These are phyloP conservation scores for Pichia californica DNA, from an alignment of 805 yeast genomes.

Conservation along the genomic window DNA sequence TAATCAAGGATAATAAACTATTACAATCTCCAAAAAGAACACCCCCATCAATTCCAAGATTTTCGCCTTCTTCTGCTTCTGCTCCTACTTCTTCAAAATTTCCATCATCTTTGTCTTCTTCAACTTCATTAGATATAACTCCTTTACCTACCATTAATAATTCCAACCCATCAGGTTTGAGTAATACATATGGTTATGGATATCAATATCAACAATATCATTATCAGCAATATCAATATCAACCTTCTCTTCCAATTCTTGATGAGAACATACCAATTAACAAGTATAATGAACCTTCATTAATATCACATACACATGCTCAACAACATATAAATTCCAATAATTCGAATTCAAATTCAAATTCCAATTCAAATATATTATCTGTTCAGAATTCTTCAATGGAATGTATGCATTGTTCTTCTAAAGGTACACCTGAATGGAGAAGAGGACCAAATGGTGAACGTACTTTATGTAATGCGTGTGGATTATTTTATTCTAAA, in stretches of 20 bases:
- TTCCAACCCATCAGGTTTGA: not conserved
- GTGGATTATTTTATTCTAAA: conserved; percentile 72
- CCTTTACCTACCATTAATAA: not conserved
- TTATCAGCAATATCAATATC: conserved; percentile 1
- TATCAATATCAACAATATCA: not conserved
- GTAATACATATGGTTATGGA: not conserved
- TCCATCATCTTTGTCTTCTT: not conserved
- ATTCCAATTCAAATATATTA: no score
- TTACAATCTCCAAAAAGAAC: not conserved
- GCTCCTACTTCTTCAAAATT: not conserved
- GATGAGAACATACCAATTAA: not conserved
- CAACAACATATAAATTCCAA: no score
- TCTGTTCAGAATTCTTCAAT: not conserved
- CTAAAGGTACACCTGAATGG: conserved; percentile 73
- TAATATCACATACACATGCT: no score
- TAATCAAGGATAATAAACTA: no score
- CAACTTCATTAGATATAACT: not conserved
- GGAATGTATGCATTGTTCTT: conserved; percentile 36
- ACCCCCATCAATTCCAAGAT: not conserved
- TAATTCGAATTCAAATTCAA: no score
- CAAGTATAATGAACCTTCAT: not conserved
- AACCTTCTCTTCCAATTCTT: not conserved
- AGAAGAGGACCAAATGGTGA: conserved; percentile 75
- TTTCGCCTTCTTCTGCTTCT: no score
- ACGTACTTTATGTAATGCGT: conserved; percentile 73